Base-by-base conservation (phyloP, 371 early-diverging fungal species). In the Mucor mucedo region DNA sequence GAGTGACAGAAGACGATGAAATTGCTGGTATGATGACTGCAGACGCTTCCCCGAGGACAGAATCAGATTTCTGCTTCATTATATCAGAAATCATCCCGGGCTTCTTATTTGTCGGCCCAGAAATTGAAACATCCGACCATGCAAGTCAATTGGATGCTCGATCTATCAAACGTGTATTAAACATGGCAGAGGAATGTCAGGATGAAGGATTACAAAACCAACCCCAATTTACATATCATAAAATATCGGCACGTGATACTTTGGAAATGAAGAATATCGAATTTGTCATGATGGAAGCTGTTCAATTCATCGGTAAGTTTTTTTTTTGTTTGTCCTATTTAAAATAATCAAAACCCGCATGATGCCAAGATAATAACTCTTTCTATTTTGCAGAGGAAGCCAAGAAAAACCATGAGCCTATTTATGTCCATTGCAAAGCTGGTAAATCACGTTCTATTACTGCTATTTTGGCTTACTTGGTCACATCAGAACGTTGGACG, bases 371-470 rank as follows among this genome's bases (percentile, higher is more conserved):
- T 21, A 1, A 21, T 21, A 21, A 21, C 21, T 21, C 21, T 21
- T 21, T 21, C 21, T 21, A 21, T 21, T 21, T 10, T 42, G 13
- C 57, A 82, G 83, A 79, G 65, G 73, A 76, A 11, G 68, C 75
- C 16, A 78, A 79, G 47, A 77, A 78, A 21, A 58, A 77, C 30
- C 82, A 84, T 44, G 79, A 78, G 48, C 81, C 85, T 3, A 88
- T 92, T 42, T 90, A 92, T 59, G 92, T 94, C 0, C 95, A 94
- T 67, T 94, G 95, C 77, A 89, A 90, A 62, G 93, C 93, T 2
- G 95, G 95, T 27, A 87, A 89, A 62, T 93, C 93, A 2, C 84
- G 95, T 16, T 92, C 92, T 0, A 91, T 88, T 6, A 91, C 91
- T 0, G 91, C 87, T 9, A 91, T 91, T 16, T 73, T 94, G 10